Conservation (phyloP, 2,329 filamentous ascomycete species). For the Colletotrichum tropicale region DNA sequence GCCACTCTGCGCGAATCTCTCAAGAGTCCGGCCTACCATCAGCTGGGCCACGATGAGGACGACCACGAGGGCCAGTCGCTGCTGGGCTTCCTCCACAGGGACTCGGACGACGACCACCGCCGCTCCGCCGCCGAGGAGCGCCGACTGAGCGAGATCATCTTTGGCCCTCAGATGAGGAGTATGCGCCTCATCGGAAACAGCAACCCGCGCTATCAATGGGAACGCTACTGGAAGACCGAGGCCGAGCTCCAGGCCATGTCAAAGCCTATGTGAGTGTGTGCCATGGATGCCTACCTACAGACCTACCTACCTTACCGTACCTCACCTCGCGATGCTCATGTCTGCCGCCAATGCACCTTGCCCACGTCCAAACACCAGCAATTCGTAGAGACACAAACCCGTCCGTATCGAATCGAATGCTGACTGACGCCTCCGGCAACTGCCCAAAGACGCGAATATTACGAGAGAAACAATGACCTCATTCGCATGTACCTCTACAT, state of each 20-base stretch:
- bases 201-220: slow-evolving; percentile 86
- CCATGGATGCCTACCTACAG: background rate
- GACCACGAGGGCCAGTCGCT: slow-evolving; percentile 23
- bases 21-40: slow-evolving; percentile 23
- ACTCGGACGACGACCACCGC: slow-evolving; percentile 45
- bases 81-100: slow-evolving; percentile 12
- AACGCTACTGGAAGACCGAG: slow-evolving; percentile 83
- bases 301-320: no score
- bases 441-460: slow-evolving; percentile 71
- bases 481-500: slow-evolving; percentile 95
- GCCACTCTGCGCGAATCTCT: slow-evolving; percentile 19
- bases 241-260: slow-evolving; percentile 74
- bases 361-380: background rate
- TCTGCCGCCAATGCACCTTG: background rate
- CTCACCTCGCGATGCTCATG: background rate
- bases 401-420: background rate
- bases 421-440: background rate
- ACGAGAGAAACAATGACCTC: slow-evolving; percentile 86
- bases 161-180: slow-evolving; percentile 77
- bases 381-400: background rate
- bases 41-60: slow-evolving; percentile 23
- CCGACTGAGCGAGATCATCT: slow-evolving; percentile 62
- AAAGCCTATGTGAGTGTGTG: slow-evolving; percentile 64
- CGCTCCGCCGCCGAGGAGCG: slow-evolving; percentile 58
- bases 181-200: slow-evolving; percentile 88